Conservation (phyloP, 441 rosid genomes). For the Lepidium campestre region DNA sequence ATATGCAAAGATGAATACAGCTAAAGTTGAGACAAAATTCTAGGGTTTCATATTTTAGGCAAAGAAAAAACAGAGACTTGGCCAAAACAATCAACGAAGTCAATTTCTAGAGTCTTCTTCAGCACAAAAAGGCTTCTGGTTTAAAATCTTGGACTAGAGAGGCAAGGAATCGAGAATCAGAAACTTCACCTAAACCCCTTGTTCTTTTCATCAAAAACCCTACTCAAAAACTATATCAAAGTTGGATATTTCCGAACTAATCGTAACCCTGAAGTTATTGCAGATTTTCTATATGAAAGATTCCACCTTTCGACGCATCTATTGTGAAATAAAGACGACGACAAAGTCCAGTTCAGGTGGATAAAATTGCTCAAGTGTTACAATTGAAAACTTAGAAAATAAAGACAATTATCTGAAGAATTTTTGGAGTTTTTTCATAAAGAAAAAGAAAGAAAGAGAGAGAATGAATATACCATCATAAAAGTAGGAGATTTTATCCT, state of each 20-base stretch:
- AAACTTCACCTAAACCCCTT: slow-evolving; percentile 13
- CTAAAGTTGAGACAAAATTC: neutral
- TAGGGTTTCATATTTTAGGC: neutral
- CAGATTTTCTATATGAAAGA: neutral
- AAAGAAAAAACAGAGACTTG: neutral
- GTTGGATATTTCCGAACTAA: neutral
- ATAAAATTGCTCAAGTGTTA: neutral
- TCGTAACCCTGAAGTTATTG: neutral
- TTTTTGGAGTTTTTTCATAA: neutral
- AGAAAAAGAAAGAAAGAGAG: neutral
- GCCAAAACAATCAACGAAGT: neutral
- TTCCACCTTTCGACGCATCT: slow-evolving; percentile 8
- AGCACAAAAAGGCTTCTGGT: neutral
- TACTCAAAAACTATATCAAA: neutral
- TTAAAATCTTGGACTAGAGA: neutral
- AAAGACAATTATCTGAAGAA: neutral
- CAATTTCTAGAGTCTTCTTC: neutral
- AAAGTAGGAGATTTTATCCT: slow-evolving; percentile 87
- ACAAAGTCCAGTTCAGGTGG: neutral
- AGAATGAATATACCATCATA: slow-evolving; percentile 60
- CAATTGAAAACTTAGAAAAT: neutral
- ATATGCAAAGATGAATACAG: neutral
- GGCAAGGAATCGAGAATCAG: neutral
- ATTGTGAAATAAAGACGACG: neutral
- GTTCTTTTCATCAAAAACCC: slow-evolving; percentile 8